phyloP scores from a whole-genome alignment of 768 basidiomycete species.

The Leccinum arenicola region DNA sequence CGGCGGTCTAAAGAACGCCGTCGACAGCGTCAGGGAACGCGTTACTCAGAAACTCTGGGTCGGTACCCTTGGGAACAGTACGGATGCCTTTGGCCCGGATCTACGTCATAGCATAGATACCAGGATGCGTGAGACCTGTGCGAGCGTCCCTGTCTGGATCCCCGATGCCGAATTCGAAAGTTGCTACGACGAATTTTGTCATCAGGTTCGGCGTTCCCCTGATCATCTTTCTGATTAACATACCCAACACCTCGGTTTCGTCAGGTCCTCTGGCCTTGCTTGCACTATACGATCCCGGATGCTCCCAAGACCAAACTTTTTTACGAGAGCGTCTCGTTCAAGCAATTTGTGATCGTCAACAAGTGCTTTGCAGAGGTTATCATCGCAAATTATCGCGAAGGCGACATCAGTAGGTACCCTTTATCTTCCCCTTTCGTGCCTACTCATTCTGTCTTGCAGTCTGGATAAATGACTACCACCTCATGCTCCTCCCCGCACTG shows the following conservation, averaged over 20 bases:
- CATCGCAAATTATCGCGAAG: conserved; percentile 75
- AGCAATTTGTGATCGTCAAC: conserved; percentile 88
- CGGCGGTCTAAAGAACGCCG: conserved; percentile 80
- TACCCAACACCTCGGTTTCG: conserved; percentile 10
- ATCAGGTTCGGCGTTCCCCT: conserved; percentile 50
- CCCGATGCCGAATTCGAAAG: conserved; percentile 75
- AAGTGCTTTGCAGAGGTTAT: conserved; percentile 86
- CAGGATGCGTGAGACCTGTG: conserved; percentile 40
- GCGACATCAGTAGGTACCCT: conserved; percentile 64
- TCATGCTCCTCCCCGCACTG: conserved; percentile 88
- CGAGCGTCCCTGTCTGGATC: conserved; percentile 70
- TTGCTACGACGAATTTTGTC: conserved; percentile 85
- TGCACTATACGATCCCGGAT: conserved; percentile 85
- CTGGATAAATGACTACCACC: conserved; percentile 95
- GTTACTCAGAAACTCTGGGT: conserved; percentile 58
- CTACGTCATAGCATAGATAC: conserved; percentile 55
- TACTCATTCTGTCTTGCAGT: conserved; percentile 33
- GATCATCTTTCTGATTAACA: conserved; percentile 9
- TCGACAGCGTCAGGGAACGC: conserved; percentile 59
- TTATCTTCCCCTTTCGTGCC: not conserved
- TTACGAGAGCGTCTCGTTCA: conserved; percentile 77
- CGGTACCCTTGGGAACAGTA: conserved; percentile 71
- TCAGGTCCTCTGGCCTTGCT: conserved; percentile 78
- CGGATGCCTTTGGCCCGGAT: conserved; percentile 59
- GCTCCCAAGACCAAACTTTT: conserved; percentile 82